Evolutionary conservation across 2,329 filamentous ascomycete genomes (phyloP).

Genomic region (Talaromyces sp.): DNA sequence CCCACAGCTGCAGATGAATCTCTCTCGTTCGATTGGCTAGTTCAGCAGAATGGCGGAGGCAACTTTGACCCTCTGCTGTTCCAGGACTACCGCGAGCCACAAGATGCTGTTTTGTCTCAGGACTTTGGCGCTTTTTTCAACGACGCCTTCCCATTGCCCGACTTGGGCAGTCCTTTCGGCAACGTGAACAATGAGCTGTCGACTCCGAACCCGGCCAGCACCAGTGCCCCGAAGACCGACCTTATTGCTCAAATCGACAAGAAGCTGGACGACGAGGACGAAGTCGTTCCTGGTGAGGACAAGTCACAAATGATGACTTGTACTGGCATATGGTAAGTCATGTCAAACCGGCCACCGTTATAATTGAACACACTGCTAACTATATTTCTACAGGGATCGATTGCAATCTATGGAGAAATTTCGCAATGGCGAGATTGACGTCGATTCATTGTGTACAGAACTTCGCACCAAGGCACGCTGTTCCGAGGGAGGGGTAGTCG

Average conservation of each 20-base stretch:
- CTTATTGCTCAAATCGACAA: conserved; percentile 72
- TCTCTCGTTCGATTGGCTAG: conserved; percentile 58
- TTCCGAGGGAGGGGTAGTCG: conserved; percentile 78
- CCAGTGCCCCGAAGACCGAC: conserved; percentile 53
- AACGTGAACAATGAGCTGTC: conserved; percentile 34
- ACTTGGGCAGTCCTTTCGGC: conserved; percentile 78
- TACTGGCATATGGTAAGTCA: conserved; percentile 83
- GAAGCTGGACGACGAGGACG: conserved; percentile 60
- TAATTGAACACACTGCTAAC: conserved; percentile 10
- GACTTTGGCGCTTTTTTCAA: conserved; percentile 68
- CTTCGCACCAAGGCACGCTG: conserved; percentile 94
- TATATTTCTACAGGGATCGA: conserved; percentile 71
- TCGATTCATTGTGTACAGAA: conserved; percentile 87
- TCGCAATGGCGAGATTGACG: conserved; percentile 83
- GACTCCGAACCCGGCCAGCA: conserved; percentile 15
- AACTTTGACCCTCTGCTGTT: conserved; percentile 90
- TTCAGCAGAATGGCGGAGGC: conserved; percentile 69
- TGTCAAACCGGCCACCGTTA: neutral
- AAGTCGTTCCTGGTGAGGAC: conserved; percentile 59
- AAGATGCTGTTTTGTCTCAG: conserved; percentile 68
- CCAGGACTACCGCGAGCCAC: conserved; percentile 84
- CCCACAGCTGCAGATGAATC: conserved; percentile 10
- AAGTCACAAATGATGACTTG: conserved; percentile 67
- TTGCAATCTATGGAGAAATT: conserved; percentile 81
- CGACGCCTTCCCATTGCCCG: conserved; percentile 70